phyloP scores from a whole-genome alignment of 495 filamentous ascomycete species.

The Penicillium paradoxum region DNA sequence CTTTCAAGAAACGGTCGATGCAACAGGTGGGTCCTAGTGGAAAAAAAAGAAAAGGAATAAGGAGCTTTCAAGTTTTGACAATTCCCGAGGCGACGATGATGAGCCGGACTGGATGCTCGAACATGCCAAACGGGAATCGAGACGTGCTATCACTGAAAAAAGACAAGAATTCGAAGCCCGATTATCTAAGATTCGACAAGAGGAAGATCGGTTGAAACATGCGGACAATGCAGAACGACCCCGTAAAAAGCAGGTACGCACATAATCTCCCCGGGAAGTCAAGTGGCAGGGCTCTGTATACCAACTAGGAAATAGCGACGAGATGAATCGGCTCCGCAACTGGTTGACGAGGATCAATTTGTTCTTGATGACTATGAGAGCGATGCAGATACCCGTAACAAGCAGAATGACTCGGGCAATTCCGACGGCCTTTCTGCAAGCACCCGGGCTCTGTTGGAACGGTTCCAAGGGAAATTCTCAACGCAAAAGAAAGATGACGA shows the following conservation, averaged over 20 bases:
- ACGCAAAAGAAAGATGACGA: conserved; percentile 42
- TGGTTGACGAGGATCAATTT: conserved; percentile 65
- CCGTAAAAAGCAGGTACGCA: conserved; percentile 47
- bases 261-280: background rate
- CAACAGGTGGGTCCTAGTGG: conserved; percentile 24
- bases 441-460: conserved; percentile 39
- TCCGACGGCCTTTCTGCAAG: conserved; percentile 39
- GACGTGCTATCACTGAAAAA: conserved; percentile 57
- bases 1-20: conserved; percentile 51
- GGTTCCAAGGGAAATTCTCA: conserved; percentile 32
- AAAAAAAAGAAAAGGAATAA: background rate
- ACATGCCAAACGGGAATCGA: conserved; percentile 61
- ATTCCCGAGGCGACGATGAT: conserved; percentile 49
- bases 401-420: conserved; percentile 15
- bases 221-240: conserved; percentile 41
- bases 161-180: conserved; percentile 67
- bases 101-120: conserved; percentile 91
- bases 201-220: conserved; percentile 59
- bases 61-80: conserved; percentile 7
- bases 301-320: conserved; percentile 27
- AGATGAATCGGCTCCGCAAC: conserved; percentile 21
- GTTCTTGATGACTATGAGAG: conserved; percentile 77
- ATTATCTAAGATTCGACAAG: conserved; percentile 61
- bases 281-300: background rate
- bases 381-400: conserved; percentile 44